Conservation (phyloP, 345 rosid species). For the Sapria himalayana region DNA sequence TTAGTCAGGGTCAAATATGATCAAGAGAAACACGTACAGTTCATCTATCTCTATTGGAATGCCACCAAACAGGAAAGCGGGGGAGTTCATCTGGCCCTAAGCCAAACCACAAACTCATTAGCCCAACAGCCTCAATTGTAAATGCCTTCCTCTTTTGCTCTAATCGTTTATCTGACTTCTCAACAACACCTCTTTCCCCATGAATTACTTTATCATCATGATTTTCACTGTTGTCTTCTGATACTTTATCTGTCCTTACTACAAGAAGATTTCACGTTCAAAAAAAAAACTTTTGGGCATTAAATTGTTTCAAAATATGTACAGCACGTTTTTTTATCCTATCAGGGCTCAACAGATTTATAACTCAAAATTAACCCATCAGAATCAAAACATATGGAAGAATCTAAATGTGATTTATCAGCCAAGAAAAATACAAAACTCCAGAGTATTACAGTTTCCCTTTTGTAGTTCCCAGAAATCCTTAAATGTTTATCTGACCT, state of each 20-base stretch:
- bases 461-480: slow-evolving; percentile 97
- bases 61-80: slow-evolving; percentile 98
- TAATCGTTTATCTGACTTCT: slow-evolving; percentile 47
- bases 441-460: slow-evolving; percentile 64
- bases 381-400: slow-evolving; percentile 82
- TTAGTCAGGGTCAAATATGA: slow-evolving; percentile 88
- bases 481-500: slow-evolving; percentile 89
- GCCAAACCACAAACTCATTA: slow-evolving; percentile 94
- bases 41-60: slow-evolving; percentile 88
- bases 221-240: slow-evolving; percentile 33
- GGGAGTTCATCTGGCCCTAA: slow-evolving; percentile 79
- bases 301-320: slow-evolving; percentile 73
- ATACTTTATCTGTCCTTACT: slow-evolving; percentile 57
- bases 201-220: slow-evolving; percentile 25
- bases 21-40: slow-evolving; percentile 99
- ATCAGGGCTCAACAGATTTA: slow-evolving; percentile 75
- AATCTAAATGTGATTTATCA: slow-evolving; percentile 75
- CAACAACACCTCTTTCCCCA: slow-evolving; percentile 39
- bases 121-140: slow-evolving; percentile 84
- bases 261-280: slow-evolving; percentile 91
- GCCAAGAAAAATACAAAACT: slow-evolving; percentile 89
- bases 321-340: slow-evolving; percentile 86
- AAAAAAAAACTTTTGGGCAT: slow-evolving; percentile 86
- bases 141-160: slow-evolving; percentile 79
- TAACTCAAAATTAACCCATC: slow-evolving; percentile 92